phyloP scores from a whole-genome alignment of 2,329 filamentous ascomycete genomes.

The Claviceps pusilla region DNA sequence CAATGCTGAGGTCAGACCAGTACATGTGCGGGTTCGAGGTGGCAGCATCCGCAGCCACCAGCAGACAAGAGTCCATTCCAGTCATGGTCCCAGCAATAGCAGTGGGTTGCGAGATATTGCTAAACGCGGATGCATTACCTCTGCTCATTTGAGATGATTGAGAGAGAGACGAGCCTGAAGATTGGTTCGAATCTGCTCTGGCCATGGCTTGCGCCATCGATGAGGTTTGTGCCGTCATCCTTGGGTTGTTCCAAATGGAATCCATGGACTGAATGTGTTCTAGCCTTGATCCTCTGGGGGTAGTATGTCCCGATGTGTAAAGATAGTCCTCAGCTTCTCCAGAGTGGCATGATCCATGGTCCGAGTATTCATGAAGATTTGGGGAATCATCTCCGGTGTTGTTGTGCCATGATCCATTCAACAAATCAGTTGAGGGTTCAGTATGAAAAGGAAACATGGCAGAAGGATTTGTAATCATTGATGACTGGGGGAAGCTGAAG shows the following conservation, averaged over 20 bases:
- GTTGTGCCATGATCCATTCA: constrained; percentile 37
- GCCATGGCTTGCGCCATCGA: constrained; percentile 24
- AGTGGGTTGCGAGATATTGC: constrained; percentile 24
- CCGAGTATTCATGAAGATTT: constrained; percentile 40
- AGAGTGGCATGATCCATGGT: constrained; percentile 32
- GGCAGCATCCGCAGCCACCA: constrained; percentile 34
- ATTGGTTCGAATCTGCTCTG: constrained; percentile 24
- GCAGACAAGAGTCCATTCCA: constrained; percentile 36
- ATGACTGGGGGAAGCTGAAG: constrained; percentile 39
- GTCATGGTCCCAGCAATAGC: constrained; percentile 22
- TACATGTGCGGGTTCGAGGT: constrained; percentile 35
- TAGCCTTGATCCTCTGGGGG: constrained; percentile 32
- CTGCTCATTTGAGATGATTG: constrained; percentile 35
- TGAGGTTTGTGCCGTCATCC: constrained; percentile 18
- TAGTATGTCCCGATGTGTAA: constrained; percentile 39
- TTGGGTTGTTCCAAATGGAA: constrained; percentile 31
- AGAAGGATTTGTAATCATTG: constrained; percentile 32
- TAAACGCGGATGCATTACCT: constrained; percentile 33
- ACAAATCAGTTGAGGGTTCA: constrained; percentile 42
- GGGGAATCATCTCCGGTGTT: constrained; percentile 43
- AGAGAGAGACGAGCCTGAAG: constrained; percentile 30
- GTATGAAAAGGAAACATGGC: constrained; percentile 45
- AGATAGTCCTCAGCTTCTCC: constrained; percentile 41
- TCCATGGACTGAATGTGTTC: constrained; percentile 32
- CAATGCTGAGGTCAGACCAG: constrained; percentile 32